These are phyloP conservation scores for Fusarium austroafricanum DNA, from an alignment of 2,329 filamentous ascomycete genomes.

Conservation along the genomic window DNA sequence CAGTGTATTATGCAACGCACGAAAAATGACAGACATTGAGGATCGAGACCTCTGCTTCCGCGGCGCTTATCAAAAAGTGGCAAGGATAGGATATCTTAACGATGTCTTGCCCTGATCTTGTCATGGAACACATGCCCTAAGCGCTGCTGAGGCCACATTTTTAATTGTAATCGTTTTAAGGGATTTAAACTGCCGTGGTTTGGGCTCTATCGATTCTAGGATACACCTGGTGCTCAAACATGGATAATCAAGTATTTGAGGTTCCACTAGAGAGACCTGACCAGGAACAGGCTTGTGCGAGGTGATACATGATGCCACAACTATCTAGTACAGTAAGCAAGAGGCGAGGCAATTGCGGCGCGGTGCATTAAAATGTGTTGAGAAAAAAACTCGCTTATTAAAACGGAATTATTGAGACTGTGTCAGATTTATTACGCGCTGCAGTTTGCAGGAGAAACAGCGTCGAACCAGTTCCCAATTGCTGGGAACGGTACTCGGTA, in stretches of 20 bases:
- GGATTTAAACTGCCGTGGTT: not conserved
- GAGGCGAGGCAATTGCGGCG: not conserved
- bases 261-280: not conserved
- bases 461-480: not conserved
- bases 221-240: not conserved
- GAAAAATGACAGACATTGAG: slow-evolving; percentile 5
- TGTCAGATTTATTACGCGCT: not conserved
- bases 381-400: not conserved
- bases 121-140: not conserved
- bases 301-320: slow-evolving; percentile 6
- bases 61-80: not conserved
- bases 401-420: not conserved
- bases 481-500: not conserved
- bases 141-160: not conserved
- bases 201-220: not conserved
- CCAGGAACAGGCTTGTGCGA: slow-evolving; percentile 1
- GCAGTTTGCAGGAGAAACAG: not conserved
- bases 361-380: not conserved
- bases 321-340: not conserved
- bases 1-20: not conserved
- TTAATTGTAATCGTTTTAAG: not conserved
- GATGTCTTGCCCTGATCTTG: not conserved
- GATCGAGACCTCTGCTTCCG: not conserved
- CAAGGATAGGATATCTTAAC: not conserved
- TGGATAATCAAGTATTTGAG: slow-evolving; percentile 4